Base-by-base conservation (phyloP, 129 eudicot genomes). In the Chrysanthemum makinoi region DNA sequence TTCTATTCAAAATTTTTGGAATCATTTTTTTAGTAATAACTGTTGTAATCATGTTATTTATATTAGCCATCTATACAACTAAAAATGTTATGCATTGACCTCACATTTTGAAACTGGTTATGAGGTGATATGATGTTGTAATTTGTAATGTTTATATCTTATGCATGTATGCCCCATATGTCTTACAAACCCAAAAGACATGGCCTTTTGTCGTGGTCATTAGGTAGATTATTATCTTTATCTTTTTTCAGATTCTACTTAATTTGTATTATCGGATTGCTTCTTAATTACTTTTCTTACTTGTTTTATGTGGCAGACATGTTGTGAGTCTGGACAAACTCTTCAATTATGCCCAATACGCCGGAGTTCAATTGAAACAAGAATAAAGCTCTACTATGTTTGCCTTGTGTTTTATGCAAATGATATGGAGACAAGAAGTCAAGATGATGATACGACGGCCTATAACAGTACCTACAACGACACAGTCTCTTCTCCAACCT, bases 201-300 rank as follows among this genome's bases (percentile, higher is more conserved):
- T 95, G 99, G 99, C 99, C 39, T 95, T 95, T 75, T 97, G 97
- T 54, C 90, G 99, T 65, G 99, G 99, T 13, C 99, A 95, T 75
- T 97, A 95, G 99, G 99, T 93, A 87, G 52, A 47, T 24, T 74
- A 35, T 39, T 2, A 19, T 26, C 26, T 48, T 53, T 56, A 51
- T 15, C 70, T 54, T 13, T 47, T 16, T 39, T 60, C 8, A 59
- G 12, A 48, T 13, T 44, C 35, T n/a, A 65, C 35, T 9, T 16
- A 44, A 13, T 62, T 35, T 28, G 26, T 62, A 72, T 57, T 35
- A 35, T n/a, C 15, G 49, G 4, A 24, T 43, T 55, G 17, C 17
- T 33, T 10, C 7, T 28, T 61, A 24, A 39, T 13, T 14, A 18
- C 8, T 5, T 49, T 69, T 49, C 10, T 52, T 13, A 14, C 10